Conservation (phyloP, 306 rosid species). For the Begonia peltatifolia region DNA sequence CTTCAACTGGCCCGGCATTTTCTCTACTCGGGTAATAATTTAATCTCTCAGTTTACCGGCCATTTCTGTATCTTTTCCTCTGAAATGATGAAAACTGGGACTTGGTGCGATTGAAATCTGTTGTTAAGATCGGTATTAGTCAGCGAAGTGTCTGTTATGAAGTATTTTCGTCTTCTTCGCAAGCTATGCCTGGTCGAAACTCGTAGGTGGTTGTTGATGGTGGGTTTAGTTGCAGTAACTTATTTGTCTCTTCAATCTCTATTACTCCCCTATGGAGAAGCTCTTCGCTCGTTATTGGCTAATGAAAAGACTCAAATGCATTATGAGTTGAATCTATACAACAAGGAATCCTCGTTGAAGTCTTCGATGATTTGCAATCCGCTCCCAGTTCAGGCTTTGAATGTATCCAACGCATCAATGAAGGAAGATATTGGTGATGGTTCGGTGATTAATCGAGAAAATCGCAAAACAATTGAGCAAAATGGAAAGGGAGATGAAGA, state of each 20-base stretch:
- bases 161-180: slow-evolving; percentile 17
- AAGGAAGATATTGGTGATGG: too few relatives aligned
- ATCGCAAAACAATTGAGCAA: too few relatives aligned
- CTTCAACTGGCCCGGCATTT: too few relatives aligned
- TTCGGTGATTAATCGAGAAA: too few relatives aligned
- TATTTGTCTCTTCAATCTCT: slow-evolving; percentile 53
- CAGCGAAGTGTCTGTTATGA: slow-evolving; percentile 14
- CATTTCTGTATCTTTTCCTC: too few relatives aligned
- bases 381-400: slow-evolving; percentile 21
- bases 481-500: too few relatives aligned
- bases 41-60: too few relatives aligned
- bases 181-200: slow-evolving; percentile 28
- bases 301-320: slow-evolving; percentile 6
- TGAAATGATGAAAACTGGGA: too few relatives aligned
- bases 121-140: not conserved
- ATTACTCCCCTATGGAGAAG: slow-evolving; percentile 54
- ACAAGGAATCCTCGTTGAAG: slow-evolving; percentile 28
- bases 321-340: slow-evolving; percentile 6
- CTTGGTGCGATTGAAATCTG: too few relatives aligned
- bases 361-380: slow-evolving; percentile 31
- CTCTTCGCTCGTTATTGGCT: slow-evolving; percentile 42
- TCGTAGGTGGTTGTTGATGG: slow-evolving; percentile 42
- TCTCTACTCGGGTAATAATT: too few relatives aligned
- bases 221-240: slow-evolving; percentile 46
- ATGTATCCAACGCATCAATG: slow-evolving; percentile 19